phyloP scores from a whole-genome alignment of 192 early-diverging fungal genomes.

The Anaeromyces robustus region DNA sequence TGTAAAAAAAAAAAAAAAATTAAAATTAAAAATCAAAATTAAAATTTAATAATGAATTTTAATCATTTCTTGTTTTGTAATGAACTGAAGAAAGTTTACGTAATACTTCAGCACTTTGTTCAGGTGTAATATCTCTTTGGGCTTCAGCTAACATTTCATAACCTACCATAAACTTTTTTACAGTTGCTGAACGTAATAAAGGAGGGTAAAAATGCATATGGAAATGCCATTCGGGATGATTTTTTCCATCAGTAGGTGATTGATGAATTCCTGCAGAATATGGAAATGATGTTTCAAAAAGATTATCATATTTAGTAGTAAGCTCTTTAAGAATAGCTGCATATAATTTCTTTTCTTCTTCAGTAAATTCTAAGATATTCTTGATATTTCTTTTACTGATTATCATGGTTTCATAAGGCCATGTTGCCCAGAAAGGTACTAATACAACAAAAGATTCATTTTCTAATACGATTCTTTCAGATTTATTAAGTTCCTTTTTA shows the following conservation, averaged over 20 bases:
- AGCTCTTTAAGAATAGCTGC: slow-evolving; percentile 60
- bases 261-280: slow-evolving; percentile 96
- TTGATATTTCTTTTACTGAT: slow-evolving; percentile 45
- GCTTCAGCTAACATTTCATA: slow-evolving; percentile 86
- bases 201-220: slow-evolving; percentile 96
- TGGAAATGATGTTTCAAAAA: slow-evolving; percentile 82
- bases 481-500: slow-evolving; percentile 21
- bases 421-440: slow-evolving; percentile 92
- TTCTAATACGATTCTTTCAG: slow-evolving; percentile 51
- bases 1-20: no score
- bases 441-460: slow-evolving; percentile 67
- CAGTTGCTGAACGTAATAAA: slow-evolving; percentile 69
- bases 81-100: slow-evolving; percentile 29
- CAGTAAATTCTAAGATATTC: slow-evolving; percentile 29
- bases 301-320: slow-evolving; percentile 80
- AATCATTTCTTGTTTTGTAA: slow-evolving; percentile 25
- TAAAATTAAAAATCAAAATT: no score
- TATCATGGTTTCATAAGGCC: slow-evolving; percentile 92
- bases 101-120: slow-evolving; percentile 70
- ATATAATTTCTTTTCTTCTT: slow-evolving; percentile 38
- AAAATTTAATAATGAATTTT: no score
- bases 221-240: slow-evolving; percentile 46
- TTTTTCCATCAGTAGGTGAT: slow-evolving; percentile 44
- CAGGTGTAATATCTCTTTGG: slow-evolving; percentile 87
- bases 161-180: slow-evolving; percentile 93